Conservation (phyloP, 2,329 filamentous ascomycete species). For the Fusarium staphyleae region DNA sequence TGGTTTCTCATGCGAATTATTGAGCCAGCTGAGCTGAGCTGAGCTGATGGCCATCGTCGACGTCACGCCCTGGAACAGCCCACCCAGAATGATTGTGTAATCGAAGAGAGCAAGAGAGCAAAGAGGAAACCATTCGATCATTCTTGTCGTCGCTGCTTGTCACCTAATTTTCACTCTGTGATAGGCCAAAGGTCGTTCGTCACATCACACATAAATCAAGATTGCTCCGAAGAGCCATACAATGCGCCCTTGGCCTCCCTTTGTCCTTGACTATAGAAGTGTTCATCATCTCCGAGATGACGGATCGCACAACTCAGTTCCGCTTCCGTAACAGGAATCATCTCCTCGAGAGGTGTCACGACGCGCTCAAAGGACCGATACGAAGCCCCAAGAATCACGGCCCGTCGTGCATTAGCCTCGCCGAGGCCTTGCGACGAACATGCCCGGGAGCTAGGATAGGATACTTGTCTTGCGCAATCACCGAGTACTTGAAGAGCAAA, state of each 20-base stretch:
- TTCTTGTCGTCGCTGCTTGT: not conserved
- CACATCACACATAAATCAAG: conserved; percentile 20
- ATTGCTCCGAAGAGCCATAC: conserved; percentile 19
- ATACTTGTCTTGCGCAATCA: conserved; percentile 10
- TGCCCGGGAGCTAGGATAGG: not conserved
- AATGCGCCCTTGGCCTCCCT: not conserved
- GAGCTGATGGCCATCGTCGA: conserved; percentile 8
- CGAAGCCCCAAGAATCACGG: conserved; percentile 1
- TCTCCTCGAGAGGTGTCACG: conserved; percentile 30
- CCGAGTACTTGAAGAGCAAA: conserved; percentile 6
- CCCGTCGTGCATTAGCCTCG: conserved; percentile 6
- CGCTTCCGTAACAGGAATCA: conserved; percentile 28
- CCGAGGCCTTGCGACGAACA: not conserved
- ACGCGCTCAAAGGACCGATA: conserved; percentile 29
- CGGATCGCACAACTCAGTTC: conserved; percentile 24
- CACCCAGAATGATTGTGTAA: not conserved
- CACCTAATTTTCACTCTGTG: not conserved
- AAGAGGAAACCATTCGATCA: not conserved
- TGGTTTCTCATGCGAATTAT: conserved; percentile 11
- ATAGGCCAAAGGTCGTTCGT: conserved; percentile 8
- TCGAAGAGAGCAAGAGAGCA: not conserved
- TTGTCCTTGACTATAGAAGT: not conserved
- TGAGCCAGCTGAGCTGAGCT: not conserved
- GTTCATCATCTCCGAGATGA: conserved; percentile 6
- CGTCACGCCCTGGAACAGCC: conserved; percentile 3